These are phyloP conservation scores for Rhodotorula diobovata DNA, from an alignment of 768 basidiomycete genomes.

Conservation along the genomic window DNA sequence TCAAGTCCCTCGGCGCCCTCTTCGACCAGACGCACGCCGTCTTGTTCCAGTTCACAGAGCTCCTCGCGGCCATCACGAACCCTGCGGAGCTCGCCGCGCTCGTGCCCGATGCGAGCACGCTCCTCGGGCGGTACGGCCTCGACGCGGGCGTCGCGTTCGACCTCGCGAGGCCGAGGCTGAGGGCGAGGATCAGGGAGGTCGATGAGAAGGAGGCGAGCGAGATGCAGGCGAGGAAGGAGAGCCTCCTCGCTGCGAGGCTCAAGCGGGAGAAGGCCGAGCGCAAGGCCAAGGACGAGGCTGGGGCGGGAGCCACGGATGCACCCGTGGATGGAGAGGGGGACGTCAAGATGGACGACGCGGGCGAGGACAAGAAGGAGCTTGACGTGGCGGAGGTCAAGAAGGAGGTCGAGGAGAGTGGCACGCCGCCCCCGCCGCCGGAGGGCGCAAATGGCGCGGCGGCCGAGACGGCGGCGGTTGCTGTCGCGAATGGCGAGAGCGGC, in stretches of 20 bases:
- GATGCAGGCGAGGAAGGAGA: constrained; percentile 9
- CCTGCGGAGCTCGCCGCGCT: constrained; percentile 69
- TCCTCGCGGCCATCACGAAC: constrained; percentile 64
- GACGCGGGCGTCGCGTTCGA: constrained; percentile 88
- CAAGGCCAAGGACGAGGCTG: not conserved
- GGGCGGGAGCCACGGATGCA: not conserved
- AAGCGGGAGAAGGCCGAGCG: constrained; percentile 21
- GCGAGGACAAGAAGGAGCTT: not conserved
- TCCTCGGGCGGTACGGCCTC: constrained; percentile 72
- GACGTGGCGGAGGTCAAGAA: not conserved
- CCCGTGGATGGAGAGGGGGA: constrained; percentile 8
- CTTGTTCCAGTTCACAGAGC: constrained; percentile 83
- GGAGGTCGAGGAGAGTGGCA: constrained; percentile 9
- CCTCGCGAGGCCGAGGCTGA: constrained; percentile 65
- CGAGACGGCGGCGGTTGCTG: not conserved
- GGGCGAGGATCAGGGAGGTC: constrained; percentile 24
- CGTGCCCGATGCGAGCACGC: constrained; percentile 67
- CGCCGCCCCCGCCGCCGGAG: constrained; percentile 3
- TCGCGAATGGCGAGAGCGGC: not conserved
- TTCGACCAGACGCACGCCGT: constrained; percentile 95
- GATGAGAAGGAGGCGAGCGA: constrained; percentile 27
- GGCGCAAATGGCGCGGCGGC: not conserved
- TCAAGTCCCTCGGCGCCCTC: constrained; percentile 78
- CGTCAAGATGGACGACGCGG: constrained; percentile 39
- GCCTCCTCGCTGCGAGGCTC: constrained; percentile 16